Evolutionary conservation across 768 basidiomycete genomes (phyloP).

Genomic region (Cystobasidium onofrii): DNA sequence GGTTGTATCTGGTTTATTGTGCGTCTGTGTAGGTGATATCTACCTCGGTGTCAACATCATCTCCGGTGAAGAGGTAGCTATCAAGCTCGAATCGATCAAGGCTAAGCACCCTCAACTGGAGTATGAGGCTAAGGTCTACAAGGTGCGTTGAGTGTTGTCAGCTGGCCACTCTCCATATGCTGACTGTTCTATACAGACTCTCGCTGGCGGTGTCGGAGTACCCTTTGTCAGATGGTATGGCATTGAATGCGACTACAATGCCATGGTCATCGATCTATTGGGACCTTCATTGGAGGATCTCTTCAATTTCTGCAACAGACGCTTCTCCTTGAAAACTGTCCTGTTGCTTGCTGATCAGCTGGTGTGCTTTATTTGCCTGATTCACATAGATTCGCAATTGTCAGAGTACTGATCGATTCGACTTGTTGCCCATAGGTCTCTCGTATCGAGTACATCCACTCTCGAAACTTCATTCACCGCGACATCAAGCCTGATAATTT

Average conservation of each 20-base stretch:
- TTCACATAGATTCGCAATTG: conserved; percentile 12
- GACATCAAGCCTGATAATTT: conserved; percentile 99
- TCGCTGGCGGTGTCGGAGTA: conserved; percentile 96
- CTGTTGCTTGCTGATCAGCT: conserved; percentile 89
- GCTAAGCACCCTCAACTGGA: conserved; percentile 99
- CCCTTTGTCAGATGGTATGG: conserved; percentile 83
- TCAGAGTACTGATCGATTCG: background rate
- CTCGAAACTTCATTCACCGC: conserved; percentile 85
- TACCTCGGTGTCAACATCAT: conserved; percentile 99
- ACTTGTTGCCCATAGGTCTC: conserved; percentile 57
- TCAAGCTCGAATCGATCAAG: conserved; percentile 99
- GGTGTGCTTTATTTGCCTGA: conserved; percentile 51
- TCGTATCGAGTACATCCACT: conserved; percentile 93
- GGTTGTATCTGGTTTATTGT: too few species aligned
- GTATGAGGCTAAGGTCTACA: conserved; percentile 71
- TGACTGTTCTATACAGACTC: too few species aligned
- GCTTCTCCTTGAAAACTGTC: conserved; percentile 90
- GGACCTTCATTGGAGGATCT: conserved; percentile 58
- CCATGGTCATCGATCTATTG: conserved; percentile 96
- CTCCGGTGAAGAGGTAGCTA: conserved; percentile 97
- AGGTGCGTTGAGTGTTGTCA: too few species aligned
- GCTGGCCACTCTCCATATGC: too few species aligned
- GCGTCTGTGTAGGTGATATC: conserved; percentile 66
- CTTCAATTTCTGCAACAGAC: conserved; percentile 59
- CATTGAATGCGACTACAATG: conserved; percentile 92